Evolutionary conservation across 2,329 filamentous ascomycete genomes (phyloP).

Genomic region (Fusarium paranaense): DNA sequence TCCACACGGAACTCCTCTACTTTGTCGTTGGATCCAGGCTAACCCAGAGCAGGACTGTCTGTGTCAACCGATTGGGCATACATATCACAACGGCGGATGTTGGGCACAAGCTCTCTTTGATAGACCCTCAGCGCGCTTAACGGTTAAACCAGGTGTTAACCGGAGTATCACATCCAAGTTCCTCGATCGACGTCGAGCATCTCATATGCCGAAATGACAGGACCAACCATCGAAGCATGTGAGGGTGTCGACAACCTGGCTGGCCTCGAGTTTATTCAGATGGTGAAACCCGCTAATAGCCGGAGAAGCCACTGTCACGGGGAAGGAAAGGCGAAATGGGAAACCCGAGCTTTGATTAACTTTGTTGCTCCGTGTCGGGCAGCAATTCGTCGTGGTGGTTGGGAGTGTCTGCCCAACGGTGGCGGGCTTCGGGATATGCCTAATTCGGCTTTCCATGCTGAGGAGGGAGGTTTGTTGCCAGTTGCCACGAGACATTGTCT

Average conservation of each 20-base stretch:
- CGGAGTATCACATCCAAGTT: background rate
- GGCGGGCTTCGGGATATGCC: background rate
- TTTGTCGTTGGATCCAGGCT: background rate
- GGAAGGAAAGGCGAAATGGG: background rate
- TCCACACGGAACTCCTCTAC: background rate
- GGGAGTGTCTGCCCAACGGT: background rate
- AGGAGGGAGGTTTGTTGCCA: background rate
- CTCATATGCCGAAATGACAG: background rate
- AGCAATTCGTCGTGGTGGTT: background rate
- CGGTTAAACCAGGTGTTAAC: background rate
- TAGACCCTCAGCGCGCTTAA: background rate
- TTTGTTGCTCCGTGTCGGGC: background rate
- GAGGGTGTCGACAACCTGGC: background rate
- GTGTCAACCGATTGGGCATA: background rate
- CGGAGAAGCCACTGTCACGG: background rate
- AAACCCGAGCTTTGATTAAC: background rate
- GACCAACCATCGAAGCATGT: background rate
- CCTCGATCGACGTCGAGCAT: background rate
- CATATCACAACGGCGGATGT: background rate
- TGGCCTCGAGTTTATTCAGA: background rate
- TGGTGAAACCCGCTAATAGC: conserved; percentile 1
- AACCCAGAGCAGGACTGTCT: background rate
- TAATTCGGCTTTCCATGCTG: background rate
- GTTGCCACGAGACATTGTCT: background rate
- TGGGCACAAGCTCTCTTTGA: background rate